Evolutionary conservation across 2,329 filamentous ascomycete species (phyloP).

Genomic region (Colletotrichum lentis): DNA sequence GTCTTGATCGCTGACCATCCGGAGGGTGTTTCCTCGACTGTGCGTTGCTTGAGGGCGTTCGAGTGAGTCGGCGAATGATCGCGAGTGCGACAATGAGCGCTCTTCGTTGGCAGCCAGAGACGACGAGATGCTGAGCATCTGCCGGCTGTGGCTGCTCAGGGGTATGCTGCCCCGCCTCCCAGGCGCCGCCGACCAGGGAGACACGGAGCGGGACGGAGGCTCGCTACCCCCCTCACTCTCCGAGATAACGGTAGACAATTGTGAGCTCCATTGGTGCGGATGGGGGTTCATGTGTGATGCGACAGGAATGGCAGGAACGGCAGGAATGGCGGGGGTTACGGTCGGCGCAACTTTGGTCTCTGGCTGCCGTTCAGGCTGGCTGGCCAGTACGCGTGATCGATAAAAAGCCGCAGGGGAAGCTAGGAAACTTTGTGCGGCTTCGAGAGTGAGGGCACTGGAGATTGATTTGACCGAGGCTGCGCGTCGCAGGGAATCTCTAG

Average conservation of each 20-base stretch:
- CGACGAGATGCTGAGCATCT: constrained; percentile 66
- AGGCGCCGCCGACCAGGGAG: constrained; percentile 52
- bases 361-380: constrained; percentile 43
- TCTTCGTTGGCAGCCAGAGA: constrained; percentile 58
- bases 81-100: constrained; percentile 49
- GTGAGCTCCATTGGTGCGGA: constrained; percentile 69
- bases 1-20: constrained; percentile 65
- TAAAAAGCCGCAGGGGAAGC: constrained; percentile 52
- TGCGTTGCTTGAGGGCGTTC: constrained; percentile 60
- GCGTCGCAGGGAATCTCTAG: constrained; percentile 60
- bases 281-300: constrained; percentile 54
- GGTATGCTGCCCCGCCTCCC: constrained; percentile 61
- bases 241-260: constrained; percentile 70
- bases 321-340: neutral
- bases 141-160: constrained; percentile 60
- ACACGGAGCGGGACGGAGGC: constrained; percentile 58
- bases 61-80: constrained; percentile 56
- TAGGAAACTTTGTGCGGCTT: constrained; percentile 52
- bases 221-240: constrained; percentile 65
- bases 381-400: constrained; percentile 46
- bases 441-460: constrained; percentile 62
- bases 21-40: constrained; percentile 51
- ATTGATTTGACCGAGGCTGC: constrained; percentile 64
- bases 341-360: constrained; percentile 43
- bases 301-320: neutral